Conservation (phyloP, 192 early-diverging fungal species). For the Podila minutissima region DNA sequence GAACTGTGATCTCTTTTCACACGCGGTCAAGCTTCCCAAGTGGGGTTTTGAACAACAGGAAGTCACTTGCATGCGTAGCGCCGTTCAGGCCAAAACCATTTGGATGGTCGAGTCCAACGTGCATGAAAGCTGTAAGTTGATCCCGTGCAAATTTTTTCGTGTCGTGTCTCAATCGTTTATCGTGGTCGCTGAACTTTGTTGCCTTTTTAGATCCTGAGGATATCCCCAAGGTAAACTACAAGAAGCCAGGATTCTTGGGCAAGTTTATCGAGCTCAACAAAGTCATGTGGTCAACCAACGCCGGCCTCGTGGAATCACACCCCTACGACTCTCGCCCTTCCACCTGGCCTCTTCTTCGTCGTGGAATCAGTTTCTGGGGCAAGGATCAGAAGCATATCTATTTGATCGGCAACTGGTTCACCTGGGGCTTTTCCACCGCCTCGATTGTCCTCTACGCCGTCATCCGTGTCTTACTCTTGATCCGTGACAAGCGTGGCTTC, state of each 20-base stretch:
- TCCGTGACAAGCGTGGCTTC: constrained; percentile 69
- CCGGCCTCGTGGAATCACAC: constrained; percentile 86
- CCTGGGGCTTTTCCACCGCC: constrained; percentile 80
- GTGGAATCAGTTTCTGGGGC: constrained; percentile 92
- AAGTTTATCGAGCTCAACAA: constrained; percentile 93
- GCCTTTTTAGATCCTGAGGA: constrained; percentile 62
- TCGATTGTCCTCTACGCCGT: constrained; percentile 69
- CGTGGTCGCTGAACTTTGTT: neutral
- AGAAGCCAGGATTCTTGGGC: constrained; percentile 74
- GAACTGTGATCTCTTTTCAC: constrained; percentile 85
- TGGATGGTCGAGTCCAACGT: constrained; percentile 84
- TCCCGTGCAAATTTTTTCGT: neutral
- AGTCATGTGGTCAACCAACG: constrained; percentile 91
- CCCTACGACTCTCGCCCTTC: constrained; percentile 93
- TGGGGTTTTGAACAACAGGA: constrained; percentile 96
- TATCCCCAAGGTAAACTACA: constrained; percentile 67
- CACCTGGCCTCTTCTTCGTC: constrained; percentile 85
- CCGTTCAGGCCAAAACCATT: constrained; percentile 69
- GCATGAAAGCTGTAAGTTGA: constrained; percentile 52
- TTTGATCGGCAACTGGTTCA: constrained; percentile 89
- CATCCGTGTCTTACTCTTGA: constrained; percentile 61
- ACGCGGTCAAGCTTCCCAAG: constrained; percentile 83
- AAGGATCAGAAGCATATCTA: constrained; percentile 79
- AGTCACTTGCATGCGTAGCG: constrained; percentile 91
- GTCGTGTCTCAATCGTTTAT: neutral